A percentile compares a stretch with the other conserved stretches of the same genome.
These are phyloP conservation scores for Daldinia loculata DNA, from an alignment of 495 filamentous ascomycete genomes.

Conservation along the genomic window DNA sequence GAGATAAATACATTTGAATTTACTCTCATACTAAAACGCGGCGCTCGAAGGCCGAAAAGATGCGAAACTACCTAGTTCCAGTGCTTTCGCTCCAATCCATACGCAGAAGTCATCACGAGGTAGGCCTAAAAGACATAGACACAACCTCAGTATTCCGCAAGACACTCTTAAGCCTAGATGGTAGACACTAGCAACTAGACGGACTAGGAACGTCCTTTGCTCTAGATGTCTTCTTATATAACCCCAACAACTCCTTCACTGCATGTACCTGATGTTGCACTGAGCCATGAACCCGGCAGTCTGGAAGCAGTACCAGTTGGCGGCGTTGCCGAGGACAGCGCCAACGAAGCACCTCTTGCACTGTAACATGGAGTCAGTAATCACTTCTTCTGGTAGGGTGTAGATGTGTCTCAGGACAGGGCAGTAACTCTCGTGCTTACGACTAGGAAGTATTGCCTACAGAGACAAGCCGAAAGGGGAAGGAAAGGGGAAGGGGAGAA, in stretches of 20 bases:
- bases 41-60: too few relatives aligned
- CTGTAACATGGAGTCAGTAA: neutral
- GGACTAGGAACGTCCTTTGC: neutral
- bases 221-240: neutral
- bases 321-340: neutral
- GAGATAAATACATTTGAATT: too few relatives aligned
- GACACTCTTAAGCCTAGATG: too few relatives aligned
- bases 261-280: neutral
- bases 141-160: too few relatives aligned
- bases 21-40: too few relatives aligned
- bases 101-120: too few relatives aligned
- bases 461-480: neutral
- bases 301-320: conserved; percentile 1
- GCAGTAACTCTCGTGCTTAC: neutral
- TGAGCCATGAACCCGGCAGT: neutral
- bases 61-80: too few relatives aligned
- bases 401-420: neutral
- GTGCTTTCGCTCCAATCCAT: too few relatives aligned
- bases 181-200: too few relatives aligned
- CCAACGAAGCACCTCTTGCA: neutral
- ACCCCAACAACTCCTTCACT: neutral
- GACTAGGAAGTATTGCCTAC: neutral
- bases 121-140: too few relatives aligned
- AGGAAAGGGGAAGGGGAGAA: neutral
- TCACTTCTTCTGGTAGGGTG: neutral